phyloP scores from a whole-genome alignment of 176 grass and related monocot species.

The Elaeis guineensis region DNA sequence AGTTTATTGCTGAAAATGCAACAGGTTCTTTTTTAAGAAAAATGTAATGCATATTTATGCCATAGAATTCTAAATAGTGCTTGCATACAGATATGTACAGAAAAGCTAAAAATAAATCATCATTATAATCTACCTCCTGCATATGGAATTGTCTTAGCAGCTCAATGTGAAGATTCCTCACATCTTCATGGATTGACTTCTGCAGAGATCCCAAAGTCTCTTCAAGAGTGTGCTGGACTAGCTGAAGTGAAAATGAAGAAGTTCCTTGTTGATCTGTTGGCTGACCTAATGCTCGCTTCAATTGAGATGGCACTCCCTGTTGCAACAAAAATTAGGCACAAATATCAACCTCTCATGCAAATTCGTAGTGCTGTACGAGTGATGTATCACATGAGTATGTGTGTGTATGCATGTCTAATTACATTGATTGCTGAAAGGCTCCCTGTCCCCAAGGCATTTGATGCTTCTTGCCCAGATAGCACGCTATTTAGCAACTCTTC shows the following conservation, averaged over 20 bases:
- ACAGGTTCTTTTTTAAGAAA: too few species aligned
- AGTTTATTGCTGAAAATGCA: too few species aligned
- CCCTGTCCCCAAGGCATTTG: slow-evolving; percentile 27
- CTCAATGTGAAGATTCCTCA: slow-evolving; percentile 94
- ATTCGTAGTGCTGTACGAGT: not conserved
- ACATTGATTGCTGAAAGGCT: slow-evolving; percentile 52
- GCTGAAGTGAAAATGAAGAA: slow-evolving; percentile 94
- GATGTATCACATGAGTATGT: not conserved
- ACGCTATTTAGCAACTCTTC: slow-evolving; percentile 71
- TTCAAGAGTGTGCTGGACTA: slow-evolving; percentile 87
- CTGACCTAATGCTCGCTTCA: slow-evolving; percentile 29
- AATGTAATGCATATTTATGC: too few species aligned
- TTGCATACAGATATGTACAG: not conserved
- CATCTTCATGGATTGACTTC: slow-evolving; percentile 86
- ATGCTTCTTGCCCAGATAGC: slow-evolving; percentile 56
- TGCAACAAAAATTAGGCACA: slow-evolving; percentile 22
- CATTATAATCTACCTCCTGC: slow-evolving; percentile 52
- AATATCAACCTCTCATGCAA: slow-evolving; percentile 5
- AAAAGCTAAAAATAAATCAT: slow-evolving; percentile 16
- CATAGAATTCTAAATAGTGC: too few species aligned
- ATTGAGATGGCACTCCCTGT: slow-evolving; percentile 43
- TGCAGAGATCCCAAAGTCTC: slow-evolving; percentile 82
- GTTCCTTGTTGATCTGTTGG: slow-evolving; percentile 42
- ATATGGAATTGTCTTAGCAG: slow-evolving; percentile 91
- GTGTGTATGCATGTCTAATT: slow-evolving; percentile 23